Base-by-base conservation (phyloP, 208 protist species). In the Trypanosoma vivax region DNA sequence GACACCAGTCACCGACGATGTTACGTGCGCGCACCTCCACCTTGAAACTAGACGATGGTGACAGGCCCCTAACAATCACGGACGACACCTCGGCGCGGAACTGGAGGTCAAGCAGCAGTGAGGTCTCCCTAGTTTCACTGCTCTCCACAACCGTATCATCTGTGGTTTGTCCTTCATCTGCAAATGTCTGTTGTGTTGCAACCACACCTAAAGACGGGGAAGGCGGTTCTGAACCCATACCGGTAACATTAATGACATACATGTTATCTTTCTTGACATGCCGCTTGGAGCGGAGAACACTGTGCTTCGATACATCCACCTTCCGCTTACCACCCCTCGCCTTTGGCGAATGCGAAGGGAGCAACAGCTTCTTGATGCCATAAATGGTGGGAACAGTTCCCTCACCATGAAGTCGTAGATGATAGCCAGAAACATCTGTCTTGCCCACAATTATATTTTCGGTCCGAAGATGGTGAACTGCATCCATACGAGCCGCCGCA, bases 381-480 rank as follows among this genome's bases (percentile, higher is more conserved):
- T 31, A 46, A 61, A 59, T 53, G 2, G 25, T 39, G 13, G 52
- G 65, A 24, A 56, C 40, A 39, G 45, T 51, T 25, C 41, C 52
- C 24, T 51, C 56, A 14, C 66, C 65, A 31, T 51, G 56, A 31
- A 89, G 57, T 6, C 55, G 60, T 2, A 91, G 55, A 46, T 90
- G 74, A 40, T 74, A 86, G 11, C 71, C 75, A 13, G 75, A 82
- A 27, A 65, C 70, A 11, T 79, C 68, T 1, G 55, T 45, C 24
- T 83, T 55, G n/a, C 83, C 88, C 1, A 79, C 27, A 16, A 69
- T 55, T 27, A 95, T 65, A 59, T 83, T 83, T 50, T 87, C 70
- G 29, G 76, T 59, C 35, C 71, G 31, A n/a, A 90, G 57, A 61
- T 89, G 78, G 47, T 81, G 79, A 16, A 71, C 68, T 1, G 81